phyloP scores from a whole-genome alignment of 257 asterid genomes.

The Solanum dulcamara region DNA sequence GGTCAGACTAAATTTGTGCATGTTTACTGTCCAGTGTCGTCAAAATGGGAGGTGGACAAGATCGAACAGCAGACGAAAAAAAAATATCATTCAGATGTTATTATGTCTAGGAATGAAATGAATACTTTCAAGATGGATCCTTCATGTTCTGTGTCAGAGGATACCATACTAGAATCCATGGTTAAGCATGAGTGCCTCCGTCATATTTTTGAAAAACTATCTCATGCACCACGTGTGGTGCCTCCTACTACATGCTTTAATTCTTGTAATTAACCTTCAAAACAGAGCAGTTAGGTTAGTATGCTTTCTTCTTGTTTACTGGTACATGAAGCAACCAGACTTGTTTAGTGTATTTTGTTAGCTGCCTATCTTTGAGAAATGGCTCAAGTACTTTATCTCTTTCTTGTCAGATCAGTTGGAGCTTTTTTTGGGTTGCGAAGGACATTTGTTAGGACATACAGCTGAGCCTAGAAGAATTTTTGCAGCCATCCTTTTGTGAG shows the following conservation, averaged over 20 bases:
- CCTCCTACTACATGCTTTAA: neutral
- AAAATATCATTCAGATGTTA: slow-evolving; percentile 34
- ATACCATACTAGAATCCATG: slow-evolving; percentile 45
- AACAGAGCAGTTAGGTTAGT: slow-evolving; percentile 22
- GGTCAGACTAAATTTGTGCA: slow-evolving; percentile 64
- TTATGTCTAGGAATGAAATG: slow-evolving; percentile 23
- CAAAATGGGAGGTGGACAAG: slow-evolving; percentile 42
- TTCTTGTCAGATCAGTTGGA: neutral
- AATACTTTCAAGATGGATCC: neutral
- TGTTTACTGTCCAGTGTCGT: slow-evolving; percentile 47
- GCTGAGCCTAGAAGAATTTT: neutral
- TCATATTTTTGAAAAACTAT: slow-evolving; percentile 29
- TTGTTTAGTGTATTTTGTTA: neutral
- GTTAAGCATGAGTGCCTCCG: slow-evolving; percentile 11
- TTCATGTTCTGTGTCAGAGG: slow-evolving; percentile 15
- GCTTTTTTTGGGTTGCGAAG: neutral
- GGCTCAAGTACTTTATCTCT: neutral
- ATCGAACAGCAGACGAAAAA: slow-evolving; percentile 32
- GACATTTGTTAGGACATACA: neutral
- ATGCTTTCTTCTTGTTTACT: neutral
- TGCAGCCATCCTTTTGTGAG: neutral
- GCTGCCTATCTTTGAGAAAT: neutral
- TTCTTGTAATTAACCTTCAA: neutral
- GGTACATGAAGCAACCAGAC: neutral
- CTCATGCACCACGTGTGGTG: slow-evolving; percentile 26